These are phyloP conservation scores for Trichoderma asperelloides DNA, from an alignment of 495 filamentous ascomycete genomes.

Conservation along the genomic window DNA sequence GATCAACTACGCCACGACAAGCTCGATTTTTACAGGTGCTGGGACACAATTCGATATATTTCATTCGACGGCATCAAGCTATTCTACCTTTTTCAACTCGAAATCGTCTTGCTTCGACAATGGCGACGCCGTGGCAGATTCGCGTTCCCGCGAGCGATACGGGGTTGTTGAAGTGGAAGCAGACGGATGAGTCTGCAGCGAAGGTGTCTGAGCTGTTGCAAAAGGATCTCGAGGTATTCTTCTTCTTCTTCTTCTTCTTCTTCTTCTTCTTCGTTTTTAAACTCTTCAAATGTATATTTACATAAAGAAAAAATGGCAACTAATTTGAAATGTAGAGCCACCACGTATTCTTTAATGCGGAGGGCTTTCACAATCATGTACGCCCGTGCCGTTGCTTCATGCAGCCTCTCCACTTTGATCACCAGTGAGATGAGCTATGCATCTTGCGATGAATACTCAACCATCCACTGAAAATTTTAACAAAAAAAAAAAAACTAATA, in stretches of 20 bases:
- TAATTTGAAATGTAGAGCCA: slow-evolving; percentile 34
- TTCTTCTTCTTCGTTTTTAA: not conserved
- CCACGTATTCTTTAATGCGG: slow-evolving; percentile 69
- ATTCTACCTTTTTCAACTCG: not conserved
- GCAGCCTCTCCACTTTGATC: not conserved
- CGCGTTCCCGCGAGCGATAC: slow-evolving; percentile 46
- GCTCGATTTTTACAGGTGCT: not conserved
- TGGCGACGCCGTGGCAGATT: slow-evolving; percentile 60
- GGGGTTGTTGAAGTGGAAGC: slow-evolving; percentile 46
- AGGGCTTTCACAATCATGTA: slow-evolving; percentile 58
- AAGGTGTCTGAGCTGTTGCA: slow-evolving; percentile 58
- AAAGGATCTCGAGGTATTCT: slow-evolving; percentile 51
- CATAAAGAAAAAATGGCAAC: not conserved
- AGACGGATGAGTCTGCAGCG: slow-evolving; percentile 50
- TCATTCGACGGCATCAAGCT: not conserved
- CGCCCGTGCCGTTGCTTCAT: not conserved
- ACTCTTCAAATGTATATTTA: not conserved
- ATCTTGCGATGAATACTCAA: too few relatives aligned
- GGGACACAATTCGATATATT: not conserved
- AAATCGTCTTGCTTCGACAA: slow-evolving; percentile 21
- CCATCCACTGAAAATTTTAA: not conserved
- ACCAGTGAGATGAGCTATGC: slow-evolving; percentile 9
- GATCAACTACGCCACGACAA: not conserved
- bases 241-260: not conserved
- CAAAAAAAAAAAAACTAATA: slow-evolving; percentile 23